Conservation (phyloP, 257 asterid species). For the Verbascum thapsus region DNA sequence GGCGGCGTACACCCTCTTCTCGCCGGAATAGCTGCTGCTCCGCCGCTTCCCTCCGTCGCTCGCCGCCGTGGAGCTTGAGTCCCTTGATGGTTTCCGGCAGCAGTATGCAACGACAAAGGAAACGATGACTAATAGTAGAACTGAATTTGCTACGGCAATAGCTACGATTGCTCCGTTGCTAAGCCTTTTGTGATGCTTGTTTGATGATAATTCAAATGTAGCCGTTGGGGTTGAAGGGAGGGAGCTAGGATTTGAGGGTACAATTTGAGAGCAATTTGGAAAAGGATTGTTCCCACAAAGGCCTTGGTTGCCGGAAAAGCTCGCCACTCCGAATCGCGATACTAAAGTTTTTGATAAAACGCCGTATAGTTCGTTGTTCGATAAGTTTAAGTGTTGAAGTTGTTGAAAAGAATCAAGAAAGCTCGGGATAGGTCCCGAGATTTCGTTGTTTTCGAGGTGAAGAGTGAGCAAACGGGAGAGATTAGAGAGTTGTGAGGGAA, state of each 20-base stretch:
- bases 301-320: slow-evolving; percentile 72
- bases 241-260: slow-evolving; percentile 68
- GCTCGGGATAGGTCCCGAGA: slow-evolving; percentile 64
- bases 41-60: slow-evolving; percentile 70
- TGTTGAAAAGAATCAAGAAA: slow-evolving; percentile 47
- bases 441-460: slow-evolving; percentile 59
- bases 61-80: slow-evolving; percentile 46
- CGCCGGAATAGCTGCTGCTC: slow-evolving; percentile 69
- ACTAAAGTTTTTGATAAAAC: slow-evolving; percentile 35
- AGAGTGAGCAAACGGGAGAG: slow-evolving; percentile 64
- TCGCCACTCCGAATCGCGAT: slow-evolving; percentile 41
- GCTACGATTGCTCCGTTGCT: slow-evolving; percentile 62
- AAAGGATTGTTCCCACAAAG: no score
- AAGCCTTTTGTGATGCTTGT: slow-evolving; percentile 40
- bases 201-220: slow-evolving; percentile 37
- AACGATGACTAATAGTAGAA: slow-evolving; percentile 39
- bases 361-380: slow-evolving; percentile 72
- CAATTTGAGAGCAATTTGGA: slow-evolving; percentile 48
- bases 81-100: slow-evolving; percentile 49
- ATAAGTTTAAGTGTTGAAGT: slow-evolving; percentile 57
- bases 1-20: slow-evolving; percentile 47
- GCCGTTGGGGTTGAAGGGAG: slow-evolving; percentile 47
- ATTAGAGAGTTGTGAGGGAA: slow-evolving; percentile 50
- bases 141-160: slow-evolving; percentile 46
- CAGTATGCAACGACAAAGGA: slow-evolving; percentile 46